These are phyloP conservation scores for Suillus ampliporus DNA, from an alignment of 768 basidiomycete genomes.

Conservation along the genomic window DNA sequence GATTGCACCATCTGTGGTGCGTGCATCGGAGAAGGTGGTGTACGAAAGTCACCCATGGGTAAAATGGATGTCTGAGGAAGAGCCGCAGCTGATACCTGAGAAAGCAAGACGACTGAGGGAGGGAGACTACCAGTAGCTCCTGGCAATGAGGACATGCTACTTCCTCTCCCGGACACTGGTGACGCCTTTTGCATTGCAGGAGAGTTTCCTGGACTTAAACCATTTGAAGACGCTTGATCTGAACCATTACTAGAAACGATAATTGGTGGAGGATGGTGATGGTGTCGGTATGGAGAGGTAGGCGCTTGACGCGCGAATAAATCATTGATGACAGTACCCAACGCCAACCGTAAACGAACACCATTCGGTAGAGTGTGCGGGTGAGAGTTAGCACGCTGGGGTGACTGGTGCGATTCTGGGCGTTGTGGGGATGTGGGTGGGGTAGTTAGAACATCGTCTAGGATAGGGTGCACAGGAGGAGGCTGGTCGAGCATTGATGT, in stretches of 20 bases:
- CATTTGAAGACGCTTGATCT: constrained; percentile 30
- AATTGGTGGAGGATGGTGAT: constrained; percentile 42
- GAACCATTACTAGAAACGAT: constrained; percentile 33
- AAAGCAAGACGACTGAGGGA: constrained; percentile 35
- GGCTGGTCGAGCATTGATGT: constrained; percentile 83
- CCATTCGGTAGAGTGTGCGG: constrained; percentile 79
- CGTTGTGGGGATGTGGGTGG: constrained; percentile 58
- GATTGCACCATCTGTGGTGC: constrained; percentile 1
- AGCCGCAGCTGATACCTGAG: constrained; percentile 33
- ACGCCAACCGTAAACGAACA: constrained; percentile 75
- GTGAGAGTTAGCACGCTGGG: constrained; percentile 37
- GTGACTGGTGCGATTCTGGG: constrained; percentile 22
- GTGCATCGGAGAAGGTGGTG: constrained; percentile 7
- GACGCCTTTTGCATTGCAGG: constrained; percentile 30
- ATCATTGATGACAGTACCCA: constrained; percentile 82
- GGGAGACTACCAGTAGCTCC: constrained; percentile 27
- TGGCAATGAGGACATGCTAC: constrained; percentile 22
- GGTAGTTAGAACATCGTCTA: constrained; percentile 57
- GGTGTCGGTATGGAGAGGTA: constrained; percentile 39
- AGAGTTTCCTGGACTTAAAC: constrained; percentile 27
- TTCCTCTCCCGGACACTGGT: constrained; percentile 26
- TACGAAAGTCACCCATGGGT: constrained; percentile 9
- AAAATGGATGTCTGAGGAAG: constrained; percentile 15
- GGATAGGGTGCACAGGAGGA: constrained; percentile 62
- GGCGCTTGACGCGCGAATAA: constrained; percentile 77